Conservation (phyloP, 257 asterid genomes). For the Cruciata laevipes region DNA sequence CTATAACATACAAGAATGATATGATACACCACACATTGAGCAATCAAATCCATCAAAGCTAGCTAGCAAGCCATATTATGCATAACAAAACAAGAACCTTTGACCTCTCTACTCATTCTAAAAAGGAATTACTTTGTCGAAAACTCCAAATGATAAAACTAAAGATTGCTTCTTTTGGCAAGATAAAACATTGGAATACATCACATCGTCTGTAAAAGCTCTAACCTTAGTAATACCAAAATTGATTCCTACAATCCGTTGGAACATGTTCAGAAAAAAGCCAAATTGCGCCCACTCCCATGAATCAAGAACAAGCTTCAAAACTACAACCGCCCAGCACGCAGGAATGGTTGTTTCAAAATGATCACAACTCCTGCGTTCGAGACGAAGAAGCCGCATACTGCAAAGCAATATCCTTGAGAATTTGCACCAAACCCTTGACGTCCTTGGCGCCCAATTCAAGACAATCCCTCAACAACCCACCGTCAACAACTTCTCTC, state of each 20-base stretch:
- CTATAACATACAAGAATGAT: too few species aligned
- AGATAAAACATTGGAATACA: too few species aligned
- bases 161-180: background rate
- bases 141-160: too few species aligned
- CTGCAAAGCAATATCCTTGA: conserved; percentile 51
- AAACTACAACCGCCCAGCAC: background rate
- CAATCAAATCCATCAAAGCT: background rate
- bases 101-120: too few species aligned
- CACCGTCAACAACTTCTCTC: conserved; percentile 64
- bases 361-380: conserved; percentile 43
- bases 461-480: conserved; percentile 63
- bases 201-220: background rate
- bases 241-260: background rate
- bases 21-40: too few species aligned
- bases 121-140: too few species aligned
- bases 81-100: too few species aligned
- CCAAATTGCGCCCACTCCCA: background rate
- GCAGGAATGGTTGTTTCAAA: background rate
- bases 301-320: background rate
- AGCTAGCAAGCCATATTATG: too few species aligned
- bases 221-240: background rate
- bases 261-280: background rate
- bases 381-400: conserved; percentile 32
- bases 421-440: conserved; percentile 41
- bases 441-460: conserved; percentile 60